Conservation (phyloP, 2,329 filamentous ascomycete species). For the Fusarium equiseti region DNA sequence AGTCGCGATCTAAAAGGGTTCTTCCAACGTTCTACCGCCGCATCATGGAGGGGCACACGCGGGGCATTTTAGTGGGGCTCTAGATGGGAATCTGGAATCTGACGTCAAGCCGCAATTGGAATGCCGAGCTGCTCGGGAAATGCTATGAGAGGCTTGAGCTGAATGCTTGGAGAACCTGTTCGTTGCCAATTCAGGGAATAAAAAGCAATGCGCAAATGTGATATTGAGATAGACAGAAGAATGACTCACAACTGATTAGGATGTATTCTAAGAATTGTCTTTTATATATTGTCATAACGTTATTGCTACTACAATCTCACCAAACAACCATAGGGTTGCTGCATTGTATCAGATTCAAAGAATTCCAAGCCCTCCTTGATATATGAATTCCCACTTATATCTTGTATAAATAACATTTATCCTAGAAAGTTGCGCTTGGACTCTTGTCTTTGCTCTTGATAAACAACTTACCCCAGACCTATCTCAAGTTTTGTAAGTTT, state of each 20-base stretch:
- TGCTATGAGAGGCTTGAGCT: slow-evolving; percentile 12
- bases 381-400: too few relatives aligned
- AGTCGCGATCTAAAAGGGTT: slow-evolving; percentile 23
- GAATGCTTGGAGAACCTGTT: not conserved
- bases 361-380: rapidly evolving
- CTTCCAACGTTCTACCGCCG: slow-evolving; percentile 8
- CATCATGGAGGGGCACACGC: slow-evolving; percentile 48
- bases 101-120: slow-evolving; percentile 43
- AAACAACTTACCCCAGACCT: not conserved
- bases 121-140: slow-evolving; percentile 25
- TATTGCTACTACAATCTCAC: not conserved
- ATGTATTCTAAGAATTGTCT: not conserved
- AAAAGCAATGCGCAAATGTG: not conserved
- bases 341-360: rapidly evolving
- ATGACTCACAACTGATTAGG: too few relatives aligned
- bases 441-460: not conserved
- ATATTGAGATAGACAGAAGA: not conserved
- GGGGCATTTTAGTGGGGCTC: slow-evolving; percentile 45
- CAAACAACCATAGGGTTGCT: not conserved
- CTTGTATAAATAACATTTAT: not conserved
- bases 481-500: too few relatives aligned
- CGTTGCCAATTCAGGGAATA: not conserved
- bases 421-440: not conserved
- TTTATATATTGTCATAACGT: not conserved
- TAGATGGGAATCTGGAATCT: slow-evolving; percentile 40